A percentile compares a stretch with the other conserved stretches of the same genome.
Conservation (phyloP, 768 basidiomycete species). For the Trametes cingulata region DNA sequence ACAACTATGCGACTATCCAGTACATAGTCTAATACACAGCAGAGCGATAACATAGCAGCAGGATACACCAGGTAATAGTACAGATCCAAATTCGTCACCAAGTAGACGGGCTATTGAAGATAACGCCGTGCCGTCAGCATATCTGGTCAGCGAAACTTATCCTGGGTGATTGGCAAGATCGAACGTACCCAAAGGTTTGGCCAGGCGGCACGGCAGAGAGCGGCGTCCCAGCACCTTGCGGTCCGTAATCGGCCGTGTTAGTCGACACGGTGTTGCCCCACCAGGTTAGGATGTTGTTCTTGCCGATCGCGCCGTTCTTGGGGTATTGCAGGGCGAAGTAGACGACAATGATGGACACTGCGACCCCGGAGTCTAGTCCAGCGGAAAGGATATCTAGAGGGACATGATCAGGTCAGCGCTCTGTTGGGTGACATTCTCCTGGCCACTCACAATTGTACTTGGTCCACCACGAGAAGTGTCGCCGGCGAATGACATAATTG, state of each 20-base stretch:
- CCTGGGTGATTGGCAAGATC: too few species aligned
- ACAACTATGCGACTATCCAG: too few species aligned
- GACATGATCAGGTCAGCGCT: background rate
- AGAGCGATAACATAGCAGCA: too few species aligned
- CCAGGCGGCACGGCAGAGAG: slow-evolving; percentile 23
- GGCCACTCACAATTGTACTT: slow-evolving; percentile 69
- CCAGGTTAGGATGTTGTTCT: slow-evolving; percentile 35
- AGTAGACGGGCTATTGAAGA: background rate
- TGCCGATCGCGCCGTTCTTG: slow-evolving; percentile 35
- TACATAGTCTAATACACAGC: too few species aligned
- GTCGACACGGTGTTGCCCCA: slow-evolving; percentile 41
- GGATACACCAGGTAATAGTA: background rate
- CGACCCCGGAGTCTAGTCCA: slow-evolving; percentile 74
- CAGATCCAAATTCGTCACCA: background rate
- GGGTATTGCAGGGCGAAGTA: slow-evolving; percentile 57
- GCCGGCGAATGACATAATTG: slow-evolving; percentile 67
- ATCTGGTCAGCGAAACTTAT: background rate
- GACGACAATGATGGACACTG: slow-evolving; percentile 65
- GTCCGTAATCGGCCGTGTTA: slow-evolving; percentile 22
- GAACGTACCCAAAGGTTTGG: slow-evolving; percentile 32
- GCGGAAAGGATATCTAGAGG: slow-evolving; percentile 68
- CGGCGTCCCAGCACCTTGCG: slow-evolving; percentile 22
- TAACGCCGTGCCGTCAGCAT: too few species aligned
- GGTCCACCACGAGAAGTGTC: slow-evolving; percentile 73
- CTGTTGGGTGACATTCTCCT: background rate